These are phyloP conservation scores for Hansenula anomala DNA, from an alignment of 1,139 yeast species.

Conservation along the genomic window DNA sequence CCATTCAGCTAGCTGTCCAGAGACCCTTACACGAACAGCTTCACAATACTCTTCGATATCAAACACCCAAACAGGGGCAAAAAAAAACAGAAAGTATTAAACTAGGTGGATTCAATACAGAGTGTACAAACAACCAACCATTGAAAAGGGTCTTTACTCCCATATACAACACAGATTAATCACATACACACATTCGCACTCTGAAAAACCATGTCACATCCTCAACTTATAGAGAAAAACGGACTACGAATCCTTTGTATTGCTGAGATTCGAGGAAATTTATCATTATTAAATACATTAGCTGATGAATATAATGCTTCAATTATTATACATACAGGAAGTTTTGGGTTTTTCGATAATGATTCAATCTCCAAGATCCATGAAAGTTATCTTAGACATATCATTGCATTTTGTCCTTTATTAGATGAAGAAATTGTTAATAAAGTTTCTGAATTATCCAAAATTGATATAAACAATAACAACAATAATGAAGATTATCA, in stretches of 20 bases:
- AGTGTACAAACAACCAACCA: no score
- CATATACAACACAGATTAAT: neutral
- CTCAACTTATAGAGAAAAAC: conserved; percentile 15
- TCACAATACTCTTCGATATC: no score
- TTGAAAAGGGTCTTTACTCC: no score
- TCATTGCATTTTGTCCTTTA: conserved; percentile 64
- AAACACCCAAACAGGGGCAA: no score
- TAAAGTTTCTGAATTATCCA: conserved; percentile 41
- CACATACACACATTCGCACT: neutral
- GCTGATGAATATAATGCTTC: conserved; percentile 43
- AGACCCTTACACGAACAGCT: no score
- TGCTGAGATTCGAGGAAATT: conserved; percentile 52
- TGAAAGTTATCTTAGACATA: conserved; percentile 52
- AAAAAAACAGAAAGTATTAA: no score
- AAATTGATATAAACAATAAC: conserved; percentile 32
- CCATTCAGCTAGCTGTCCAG: no score
- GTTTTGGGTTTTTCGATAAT: conserved; percentile 71
- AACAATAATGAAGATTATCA: conserved; percentile 28
- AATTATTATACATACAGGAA: conserved; percentile 66
- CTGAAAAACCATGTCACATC: conserved; percentile 6
- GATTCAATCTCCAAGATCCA: conserved; percentile 54
- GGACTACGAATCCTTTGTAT: conserved; percentile 43
- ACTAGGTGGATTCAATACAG: no score
- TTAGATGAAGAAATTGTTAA: conserved; percentile 42
- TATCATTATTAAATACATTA: conserved; percentile 41